phyloP scores from a whole-genome alignment of 2,329 filamentous ascomycete species.

The Exophiala xenobiotica region DNA sequence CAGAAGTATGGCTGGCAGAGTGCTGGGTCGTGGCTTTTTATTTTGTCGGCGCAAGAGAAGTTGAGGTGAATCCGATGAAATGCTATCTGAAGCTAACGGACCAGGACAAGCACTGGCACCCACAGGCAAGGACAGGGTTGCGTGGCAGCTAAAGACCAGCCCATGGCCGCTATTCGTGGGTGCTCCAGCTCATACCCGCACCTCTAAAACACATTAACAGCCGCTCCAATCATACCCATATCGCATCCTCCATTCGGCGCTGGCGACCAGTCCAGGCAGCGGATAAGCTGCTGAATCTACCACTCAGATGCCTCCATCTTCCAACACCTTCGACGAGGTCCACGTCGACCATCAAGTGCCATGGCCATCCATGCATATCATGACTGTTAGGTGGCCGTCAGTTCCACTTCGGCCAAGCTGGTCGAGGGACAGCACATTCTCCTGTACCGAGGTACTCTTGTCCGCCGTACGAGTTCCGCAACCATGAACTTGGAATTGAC shows the following conservation, averaged over 20 bases:
- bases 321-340: background rate
- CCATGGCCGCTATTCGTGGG: constrained; percentile 10
- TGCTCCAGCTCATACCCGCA: background rate
- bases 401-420: too few relatives aligned
- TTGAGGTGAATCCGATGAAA: too few relatives aligned
- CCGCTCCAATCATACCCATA: constrained; percentile 18
- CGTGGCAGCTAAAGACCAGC: background rate
- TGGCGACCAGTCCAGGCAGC: background rate
- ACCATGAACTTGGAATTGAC: too few relatives aligned
- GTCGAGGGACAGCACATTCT: background rate
- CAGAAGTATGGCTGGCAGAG: too few relatives aligned
- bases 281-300: background rate
- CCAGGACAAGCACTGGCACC: background rate
- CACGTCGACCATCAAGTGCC: background rate
- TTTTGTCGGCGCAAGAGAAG: background rate
- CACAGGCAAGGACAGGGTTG: background rate
- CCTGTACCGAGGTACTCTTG: too few relatives aligned
- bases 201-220: constrained; percentile 28
- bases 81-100: background rate
- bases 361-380: constrained; percentile 1
- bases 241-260: constrained; percentile 20
- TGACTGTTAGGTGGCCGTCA: too few relatives aligned
- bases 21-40: background rate
- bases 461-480: too few relatives aligned
- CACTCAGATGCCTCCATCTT: background rate